A percentile compares a stretch with the other conserved stretches of the same genome.
Evolutionary conservation across 177 flowering plant species (phyloP).

Genomic region (Vitis hybrid): DNA sequence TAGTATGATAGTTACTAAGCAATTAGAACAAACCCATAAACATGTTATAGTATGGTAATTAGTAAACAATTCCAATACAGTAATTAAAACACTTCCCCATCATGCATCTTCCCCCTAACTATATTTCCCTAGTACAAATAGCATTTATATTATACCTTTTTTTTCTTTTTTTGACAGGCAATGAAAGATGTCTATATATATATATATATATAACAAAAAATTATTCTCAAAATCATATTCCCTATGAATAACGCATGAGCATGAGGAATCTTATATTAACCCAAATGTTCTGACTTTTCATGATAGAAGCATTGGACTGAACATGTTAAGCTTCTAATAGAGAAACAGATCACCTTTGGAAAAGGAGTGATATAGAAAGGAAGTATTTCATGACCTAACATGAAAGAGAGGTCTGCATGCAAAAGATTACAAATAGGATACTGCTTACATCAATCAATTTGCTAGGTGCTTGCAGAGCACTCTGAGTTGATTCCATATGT

Average conservation of each 20-base stretch:
- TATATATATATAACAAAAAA: too few relatives aligned
- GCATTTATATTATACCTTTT: neutral
- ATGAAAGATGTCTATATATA: too few relatives aligned
- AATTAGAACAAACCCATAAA: too few relatives aligned
- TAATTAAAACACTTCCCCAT: too few relatives aligned
- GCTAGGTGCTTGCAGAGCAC: constrained; percentile 59
- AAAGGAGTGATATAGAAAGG: neutral
- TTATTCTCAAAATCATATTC: neutral
- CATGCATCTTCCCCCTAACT: neutral
- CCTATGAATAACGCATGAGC: neutral
- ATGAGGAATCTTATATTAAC: neutral
- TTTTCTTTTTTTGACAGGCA: too few relatives aligned
- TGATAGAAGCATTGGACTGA: too few relatives aligned
- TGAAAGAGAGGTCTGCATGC: neutral
- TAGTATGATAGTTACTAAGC: too few relatives aligned
- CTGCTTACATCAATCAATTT: constrained; percentile 66
- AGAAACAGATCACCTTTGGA: neutral
- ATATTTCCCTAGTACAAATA: neutral
- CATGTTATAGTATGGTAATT: too few relatives aligned
- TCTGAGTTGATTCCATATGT: constrained; percentile 66
- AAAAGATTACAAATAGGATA: neutral
- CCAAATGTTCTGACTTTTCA: neutral
- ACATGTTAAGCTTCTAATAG: neutral
- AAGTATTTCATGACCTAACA: neutral
- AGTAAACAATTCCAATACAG: too few relatives aligned